Evolutionary conservation across 2,329 filamentous ascomycete species (phyloP).

Genomic region (Aspergillus arachidicola): DNA sequence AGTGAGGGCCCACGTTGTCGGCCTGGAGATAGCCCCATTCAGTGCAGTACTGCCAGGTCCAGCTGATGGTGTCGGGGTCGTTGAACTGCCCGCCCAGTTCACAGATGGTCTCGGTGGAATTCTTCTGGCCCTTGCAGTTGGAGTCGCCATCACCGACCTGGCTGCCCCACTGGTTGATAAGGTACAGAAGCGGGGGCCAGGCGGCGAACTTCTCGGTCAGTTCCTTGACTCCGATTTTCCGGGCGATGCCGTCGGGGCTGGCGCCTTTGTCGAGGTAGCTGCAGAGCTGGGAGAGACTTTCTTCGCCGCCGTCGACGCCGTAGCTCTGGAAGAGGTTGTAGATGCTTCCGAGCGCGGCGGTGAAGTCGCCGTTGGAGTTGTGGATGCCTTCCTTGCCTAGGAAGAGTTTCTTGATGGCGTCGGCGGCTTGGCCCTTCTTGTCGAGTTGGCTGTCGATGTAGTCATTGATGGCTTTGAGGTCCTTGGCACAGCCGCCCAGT

Average conservation of each 20-base stretch:
- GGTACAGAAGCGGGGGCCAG: slow-evolving; percentile 39
- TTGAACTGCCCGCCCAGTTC: slow-evolving; percentile 37
- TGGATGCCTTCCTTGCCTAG: slow-evolving; percentile 50
- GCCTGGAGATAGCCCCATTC: slow-evolving; percentile 56
- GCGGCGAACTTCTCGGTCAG: slow-evolving; percentile 46
- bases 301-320: slow-evolving; percentile 41
- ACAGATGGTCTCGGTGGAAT: slow-evolving; percentile 34
- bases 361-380: slow-evolving; percentile 53
- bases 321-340: slow-evolving; percentile 49
- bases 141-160: slow-evolving; percentile 28
- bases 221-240: slow-evolving; percentile 43
- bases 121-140: slow-evolving; percentile 41
- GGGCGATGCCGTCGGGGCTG: slow-evolving; percentile 45
- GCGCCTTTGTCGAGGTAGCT: slow-evolving; percentile 46
- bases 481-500: slow-evolving; percentile 52
- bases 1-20: slow-evolving; percentile 50
- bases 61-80: slow-evolving; percentile 45
- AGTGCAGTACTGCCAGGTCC: slow-evolving; percentile 58
- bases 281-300: slow-evolving; percentile 47
- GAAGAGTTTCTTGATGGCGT: slow-evolving; percentile 51
- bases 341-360: slow-evolving; percentile 43
- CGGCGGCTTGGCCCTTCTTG: slow-evolving; percentile 33
- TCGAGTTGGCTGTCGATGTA: slow-evolving; percentile 54
- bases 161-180: slow-evolving; percentile 37
- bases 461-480: slow-evolving; percentile 51